Conservation (phyloP, 2,329 filamentous ascomycete species). For the Penicillium psychrosexuale region DNA sequence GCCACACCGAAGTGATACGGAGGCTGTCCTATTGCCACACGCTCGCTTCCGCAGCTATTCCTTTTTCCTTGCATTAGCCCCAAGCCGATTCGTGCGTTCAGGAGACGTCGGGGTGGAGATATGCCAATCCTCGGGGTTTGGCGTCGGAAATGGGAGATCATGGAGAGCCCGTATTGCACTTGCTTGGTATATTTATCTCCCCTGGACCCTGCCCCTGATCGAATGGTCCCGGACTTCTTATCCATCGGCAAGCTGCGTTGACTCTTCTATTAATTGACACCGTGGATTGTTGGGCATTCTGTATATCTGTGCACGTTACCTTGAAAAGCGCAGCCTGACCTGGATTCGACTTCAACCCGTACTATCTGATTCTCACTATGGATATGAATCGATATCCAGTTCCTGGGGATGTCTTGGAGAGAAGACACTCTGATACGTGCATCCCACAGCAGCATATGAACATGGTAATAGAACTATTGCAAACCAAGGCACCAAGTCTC, state of each 20-base stretch:
- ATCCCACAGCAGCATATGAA: constrained; percentile 11
- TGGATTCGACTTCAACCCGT: neutral
- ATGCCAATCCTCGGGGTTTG: constrained; percentile 7
- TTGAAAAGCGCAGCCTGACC: neutral
- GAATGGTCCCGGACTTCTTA: constrained; percentile 9
- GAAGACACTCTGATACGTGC: constrained; percentile 22
- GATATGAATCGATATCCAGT: constrained; percentile 15
- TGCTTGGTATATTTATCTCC: constrained; percentile 7
- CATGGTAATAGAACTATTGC: constrained; percentile 15
- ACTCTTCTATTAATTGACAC: neutral
- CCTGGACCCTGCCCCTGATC: neutral
- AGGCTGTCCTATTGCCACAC: constrained; percentile 21
- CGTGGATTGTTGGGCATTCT: neutral
- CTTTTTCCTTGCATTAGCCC: constrained; percentile 24
- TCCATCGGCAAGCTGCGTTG: constrained; percentile 9
- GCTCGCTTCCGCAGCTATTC: constrained; percentile 15
- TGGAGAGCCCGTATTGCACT: neutral
- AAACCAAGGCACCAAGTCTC: neutral
- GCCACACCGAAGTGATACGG: constrained; percentile 14
- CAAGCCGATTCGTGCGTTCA: constrained; percentile 5
- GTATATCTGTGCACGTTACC: neutral
- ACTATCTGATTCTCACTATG: constrained; percentile 6
- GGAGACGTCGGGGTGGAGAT: constrained; percentile 8
- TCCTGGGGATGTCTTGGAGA: constrained; percentile 14
- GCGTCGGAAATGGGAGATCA: constrained; percentile 2